A percentile compares a stretch with the other conserved stretches of the same genome.
Evolutionary conservation across 1,284 basidiomycete genomes (phyloP).

Genomic region (Spongispora temasekensis): DNA sequence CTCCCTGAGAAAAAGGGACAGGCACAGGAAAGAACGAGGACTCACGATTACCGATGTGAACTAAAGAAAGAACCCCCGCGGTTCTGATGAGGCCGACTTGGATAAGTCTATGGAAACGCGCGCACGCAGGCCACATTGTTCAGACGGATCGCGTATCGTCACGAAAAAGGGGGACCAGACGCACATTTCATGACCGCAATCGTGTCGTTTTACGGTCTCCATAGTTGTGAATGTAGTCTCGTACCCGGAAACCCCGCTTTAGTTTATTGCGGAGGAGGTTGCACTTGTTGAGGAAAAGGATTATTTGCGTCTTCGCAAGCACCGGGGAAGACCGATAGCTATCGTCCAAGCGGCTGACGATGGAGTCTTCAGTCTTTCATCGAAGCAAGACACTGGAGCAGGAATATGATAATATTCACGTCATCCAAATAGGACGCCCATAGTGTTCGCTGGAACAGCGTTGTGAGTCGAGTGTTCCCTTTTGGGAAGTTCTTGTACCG

Average conservation of each 20-base stretch:
- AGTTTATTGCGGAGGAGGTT: slow-evolving; percentile 71
- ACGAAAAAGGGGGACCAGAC: slow-evolving; percentile 27
- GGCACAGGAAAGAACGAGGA: slow-evolving; percentile 14
- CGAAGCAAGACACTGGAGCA: slow-evolving; percentile 70
- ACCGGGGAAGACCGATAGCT: slow-evolving; percentile 65
- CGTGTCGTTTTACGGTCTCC: slow-evolving; percentile 62
- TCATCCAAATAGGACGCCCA: slow-evolving; percentile 79
- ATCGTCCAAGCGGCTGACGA: slow-evolving; percentile 71
- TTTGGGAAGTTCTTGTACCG: slow-evolving; percentile 51
- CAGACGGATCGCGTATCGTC: slow-evolving; percentile 5
- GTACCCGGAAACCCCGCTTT: slow-evolving; percentile 57
- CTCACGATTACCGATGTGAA: slow-evolving; percentile 71
- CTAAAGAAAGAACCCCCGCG: slow-evolving; percentile 68
- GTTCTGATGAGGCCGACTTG: slow-evolving; percentile 56
- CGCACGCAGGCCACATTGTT: slow-evolving; percentile 14
- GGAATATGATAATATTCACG: slow-evolving; percentile 71
- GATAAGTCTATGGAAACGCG: slow-evolving; percentile 50
- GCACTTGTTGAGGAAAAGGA: slow-evolving; percentile 64
- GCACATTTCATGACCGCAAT: slow-evolving; percentile 59
- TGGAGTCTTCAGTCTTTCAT: slow-evolving; percentile 72
- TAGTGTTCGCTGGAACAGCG: slow-evolving; percentile 50
- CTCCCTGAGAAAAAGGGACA: slow-evolving; percentile 1
- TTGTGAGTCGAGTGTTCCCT: neutral
- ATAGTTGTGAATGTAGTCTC: slow-evolving; percentile 63
- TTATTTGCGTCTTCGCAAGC: slow-evolving; percentile 60